Conservation (phyloP, 352 stramenopile genomes). For the Stramenopiles sp. region DNA sequence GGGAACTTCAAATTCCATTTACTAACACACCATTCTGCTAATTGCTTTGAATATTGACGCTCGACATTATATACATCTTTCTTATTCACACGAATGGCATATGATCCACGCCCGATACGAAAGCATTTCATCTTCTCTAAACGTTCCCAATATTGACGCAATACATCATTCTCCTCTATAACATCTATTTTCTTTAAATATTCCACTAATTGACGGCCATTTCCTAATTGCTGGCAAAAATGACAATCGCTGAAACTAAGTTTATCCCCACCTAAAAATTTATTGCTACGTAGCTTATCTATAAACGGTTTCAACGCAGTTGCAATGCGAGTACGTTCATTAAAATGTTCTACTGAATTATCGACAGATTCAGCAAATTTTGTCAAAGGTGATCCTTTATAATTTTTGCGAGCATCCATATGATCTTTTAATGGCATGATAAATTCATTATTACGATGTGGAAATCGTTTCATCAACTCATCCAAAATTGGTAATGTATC, state of each 20-base stretch:
- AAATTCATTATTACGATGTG: not conserved
- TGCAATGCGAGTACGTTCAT: not conserved
- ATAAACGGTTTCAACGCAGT: not conserved
- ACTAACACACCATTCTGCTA: not conserved
- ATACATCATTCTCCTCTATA: not conserved
- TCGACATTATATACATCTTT: not conserved
- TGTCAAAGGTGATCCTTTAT: not conserved
- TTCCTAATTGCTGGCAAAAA: not conserved
- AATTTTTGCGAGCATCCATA: not conserved
- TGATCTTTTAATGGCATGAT: not conserved
- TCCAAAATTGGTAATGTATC: slow-evolving; percentile 3
- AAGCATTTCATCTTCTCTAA: not conserved
- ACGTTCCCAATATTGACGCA: not conserved
- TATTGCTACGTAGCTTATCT: not conserved
- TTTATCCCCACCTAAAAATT: not conserved
- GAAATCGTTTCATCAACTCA: slow-evolving; percentile 3
- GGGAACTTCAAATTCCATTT: not conserved
- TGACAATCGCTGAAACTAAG: not conserved
- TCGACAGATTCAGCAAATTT: not conserved
- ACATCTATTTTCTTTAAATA: not conserved
- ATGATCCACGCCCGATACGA: not conserved
- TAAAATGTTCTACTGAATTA: not conserved
- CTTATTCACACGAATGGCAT: not conserved
- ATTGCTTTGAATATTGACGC: not conserved
- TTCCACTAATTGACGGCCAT: not conserved